A percentile compares a stretch with the other conserved stretches of the same genome.
These are phyloP conservation scores for Sugiyamaella boreocaroliniensis DNA, from an alignment of 805 yeast genomes.

Conservation along the genomic window DNA sequence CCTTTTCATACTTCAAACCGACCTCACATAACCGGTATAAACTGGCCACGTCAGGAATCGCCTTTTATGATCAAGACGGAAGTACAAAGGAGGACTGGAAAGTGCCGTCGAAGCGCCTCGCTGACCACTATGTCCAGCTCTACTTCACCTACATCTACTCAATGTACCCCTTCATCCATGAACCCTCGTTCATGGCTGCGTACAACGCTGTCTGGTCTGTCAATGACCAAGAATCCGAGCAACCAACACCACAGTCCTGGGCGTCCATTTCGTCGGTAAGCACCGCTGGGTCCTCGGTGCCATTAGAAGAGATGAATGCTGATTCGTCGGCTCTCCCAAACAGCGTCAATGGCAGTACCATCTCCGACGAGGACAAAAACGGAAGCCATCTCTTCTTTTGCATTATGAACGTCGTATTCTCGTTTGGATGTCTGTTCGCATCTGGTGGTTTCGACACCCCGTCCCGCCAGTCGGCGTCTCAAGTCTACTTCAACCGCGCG, in stretches of 20 bases:
- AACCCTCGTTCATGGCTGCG: conserved; percentile 23
- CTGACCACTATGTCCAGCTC: conserved; percentile 23
- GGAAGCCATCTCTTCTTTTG: conserved; percentile 24
- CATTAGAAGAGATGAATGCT: background rate
- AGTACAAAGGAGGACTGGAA: conserved; percentile 10
- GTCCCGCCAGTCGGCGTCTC: conserved; percentile 8
- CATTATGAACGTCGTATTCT: conserved; percentile 24
- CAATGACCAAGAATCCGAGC: conserved; percentile 1
- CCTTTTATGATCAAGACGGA: background rate
- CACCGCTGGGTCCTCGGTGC: background rate
- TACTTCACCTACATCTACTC: conserved; percentile 25
- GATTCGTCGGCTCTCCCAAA: background rate
- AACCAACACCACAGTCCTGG: background rate
- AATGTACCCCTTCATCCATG: conserved; percentile 25
- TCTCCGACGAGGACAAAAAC: conserved; percentile 5
- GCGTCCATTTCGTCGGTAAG: background rate
- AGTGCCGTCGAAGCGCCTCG: conserved; percentile 23
- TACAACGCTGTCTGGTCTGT: conserved; percentile 22
- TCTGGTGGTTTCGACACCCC: conserved; percentile 9
- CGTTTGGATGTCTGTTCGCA: conserved; percentile 25
- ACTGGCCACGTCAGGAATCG: background rate
- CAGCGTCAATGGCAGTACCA: background rate
- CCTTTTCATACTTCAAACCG: background rate
- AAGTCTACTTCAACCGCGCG: conserved; percentile 23
- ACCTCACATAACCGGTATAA: background rate